Conservation (phyloP, 257 asterid species). For the Handroanthus guayacan region DNA sequence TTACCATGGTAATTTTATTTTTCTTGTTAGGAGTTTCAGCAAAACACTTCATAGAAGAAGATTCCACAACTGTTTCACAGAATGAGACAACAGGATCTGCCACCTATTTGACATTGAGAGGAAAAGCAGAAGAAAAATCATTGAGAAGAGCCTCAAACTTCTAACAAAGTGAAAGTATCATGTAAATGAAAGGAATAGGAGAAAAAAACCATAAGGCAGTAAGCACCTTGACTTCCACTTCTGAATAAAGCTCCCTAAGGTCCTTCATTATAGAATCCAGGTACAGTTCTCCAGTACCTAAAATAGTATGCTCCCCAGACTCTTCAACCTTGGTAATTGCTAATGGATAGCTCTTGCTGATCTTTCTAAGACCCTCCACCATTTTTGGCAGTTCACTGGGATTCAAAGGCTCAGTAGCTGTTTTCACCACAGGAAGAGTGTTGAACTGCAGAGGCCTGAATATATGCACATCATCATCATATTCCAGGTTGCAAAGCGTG, state of each 20-base stretch:
- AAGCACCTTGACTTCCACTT: slow-evolving; percentile 97
- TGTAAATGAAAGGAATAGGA: not conserved
- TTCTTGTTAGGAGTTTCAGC: slow-evolving; percentile 99
- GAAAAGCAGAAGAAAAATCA: slow-evolving; percentile 24
- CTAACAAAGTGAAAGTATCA: not conserved
- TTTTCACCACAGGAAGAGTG: slow-evolving; percentile 97
- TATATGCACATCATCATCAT: slow-evolving; percentile 84
- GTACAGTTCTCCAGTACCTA: slow-evolving; percentile 95
- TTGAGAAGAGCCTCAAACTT: slow-evolving; percentile 1
- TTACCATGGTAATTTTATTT: slow-evolving; percentile 96
- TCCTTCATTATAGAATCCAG: slow-evolving; percentile 98
- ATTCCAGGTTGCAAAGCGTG: slow-evolving; percentile 81
- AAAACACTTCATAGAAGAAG: slow-evolving; percentile 97
- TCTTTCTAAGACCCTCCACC: slow-evolving; percentile 98
- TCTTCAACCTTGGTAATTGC: slow-evolving; percentile 98
- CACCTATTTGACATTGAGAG: slow-evolving; percentile 56
- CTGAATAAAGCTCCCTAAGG: slow-evolving; percentile 96
- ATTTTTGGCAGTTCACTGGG: slow-evolving; percentile 98
- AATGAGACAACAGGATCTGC: slow-evolving; percentile 99
- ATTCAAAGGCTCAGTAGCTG: slow-evolving; percentile 97
- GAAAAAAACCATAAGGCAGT: slow-evolving; percentile 10
- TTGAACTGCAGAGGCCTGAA: slow-evolving; percentile 95
- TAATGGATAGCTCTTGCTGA: slow-evolving; percentile 97
- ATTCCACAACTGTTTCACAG: slow-evolving; percentile 96
- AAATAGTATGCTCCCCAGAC: slow-evolving; percentile 97